phyloP scores from a whole-genome alignment of 2,329 filamentous ascomycete genomes.

The Ophiobolus disseminans region DNA sequence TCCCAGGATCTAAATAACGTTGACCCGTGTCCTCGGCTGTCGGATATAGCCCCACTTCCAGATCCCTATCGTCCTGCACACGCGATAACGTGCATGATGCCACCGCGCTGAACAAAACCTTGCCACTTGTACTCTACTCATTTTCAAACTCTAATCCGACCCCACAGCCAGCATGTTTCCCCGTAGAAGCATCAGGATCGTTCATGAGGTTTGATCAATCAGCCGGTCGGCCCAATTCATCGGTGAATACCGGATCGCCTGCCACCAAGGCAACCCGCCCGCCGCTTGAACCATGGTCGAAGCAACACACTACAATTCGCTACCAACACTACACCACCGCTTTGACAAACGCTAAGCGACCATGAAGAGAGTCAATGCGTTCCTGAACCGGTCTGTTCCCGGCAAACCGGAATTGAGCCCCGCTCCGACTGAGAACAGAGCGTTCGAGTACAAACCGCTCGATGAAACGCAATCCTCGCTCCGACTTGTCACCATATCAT shows the following conservation, averaged over 20 bases:
- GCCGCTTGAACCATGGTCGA: neutral
- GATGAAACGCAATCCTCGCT: slow-evolving; percentile 5
- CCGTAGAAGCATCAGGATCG: neutral
- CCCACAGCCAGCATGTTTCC: neutral
- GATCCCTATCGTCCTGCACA: neutral
- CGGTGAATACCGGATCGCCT: too few relatives aligned
- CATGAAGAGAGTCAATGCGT: slow-evolving; percentile 9
- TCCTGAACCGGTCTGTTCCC: slow-evolving; percentile 3
- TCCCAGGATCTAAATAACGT: too few relatives aligned
- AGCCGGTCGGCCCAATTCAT: neutral
- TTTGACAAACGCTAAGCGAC: neutral
- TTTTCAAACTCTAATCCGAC: too few relatives aligned
- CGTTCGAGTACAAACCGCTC: slow-evolving; percentile 6
- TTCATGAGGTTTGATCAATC: neutral
- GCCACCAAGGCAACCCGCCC: too few relatives aligned
- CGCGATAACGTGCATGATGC: neutral
- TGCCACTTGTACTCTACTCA: too few relatives aligned
- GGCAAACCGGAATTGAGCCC: slow-evolving; percentile 1
- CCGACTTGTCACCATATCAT: slow-evolving; percentile 8
- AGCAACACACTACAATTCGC: neutral
- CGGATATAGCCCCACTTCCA: neutral
- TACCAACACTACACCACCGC: neutral
- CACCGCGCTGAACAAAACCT: neutral
- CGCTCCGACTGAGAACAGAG: neutral
- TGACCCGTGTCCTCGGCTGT: neutral